Conservation (phyloP, 106 monocot species). For the Allium cepa region DNA sequence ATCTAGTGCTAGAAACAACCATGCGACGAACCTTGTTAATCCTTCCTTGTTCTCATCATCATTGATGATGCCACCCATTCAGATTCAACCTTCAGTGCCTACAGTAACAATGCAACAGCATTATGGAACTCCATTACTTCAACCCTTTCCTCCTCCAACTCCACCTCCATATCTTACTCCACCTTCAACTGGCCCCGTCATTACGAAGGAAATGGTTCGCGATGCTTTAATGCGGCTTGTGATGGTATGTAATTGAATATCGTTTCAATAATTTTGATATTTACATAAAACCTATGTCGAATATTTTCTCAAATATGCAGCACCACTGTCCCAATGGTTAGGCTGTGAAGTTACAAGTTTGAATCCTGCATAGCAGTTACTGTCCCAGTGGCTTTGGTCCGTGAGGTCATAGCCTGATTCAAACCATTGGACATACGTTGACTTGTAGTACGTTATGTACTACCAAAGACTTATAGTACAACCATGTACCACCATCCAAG, state of each 20-base stretch:
- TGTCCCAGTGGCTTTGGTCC: not conserved
- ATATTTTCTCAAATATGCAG: not conserved
- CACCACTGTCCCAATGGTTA: too few species aligned
- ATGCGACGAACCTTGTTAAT: conserved; percentile 46
- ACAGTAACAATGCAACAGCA: conserved; percentile 53
- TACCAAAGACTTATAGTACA: too few species aligned
- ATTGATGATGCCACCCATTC: conserved; percentile 27
- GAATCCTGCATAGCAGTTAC: not conserved
- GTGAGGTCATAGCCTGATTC: too few species aligned
- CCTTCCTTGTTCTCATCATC: conserved; percentile 73
- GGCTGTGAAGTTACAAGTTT: not conserved
- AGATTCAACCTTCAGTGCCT: conserved; percentile 26
- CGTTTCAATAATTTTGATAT: too few species aligned
- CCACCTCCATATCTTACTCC: conserved; percentile 71
- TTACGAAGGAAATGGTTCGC: conserved; percentile 64
- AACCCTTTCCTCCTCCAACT: conserved; percentile 84
- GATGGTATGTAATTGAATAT: conserved; percentile 37
- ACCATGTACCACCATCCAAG: too few species aligned
- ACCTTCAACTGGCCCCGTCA: conserved; percentile 25
- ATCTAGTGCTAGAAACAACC: conserved; percentile 13
- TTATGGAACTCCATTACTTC: conserved; percentile 76
- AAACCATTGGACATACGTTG: too few species aligned
- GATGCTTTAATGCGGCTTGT: conserved; percentile 64
- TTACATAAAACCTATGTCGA: not conserved
- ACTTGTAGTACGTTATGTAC: too few species aligned